Conservation (phyloP, 192 early-diverging fungal genomes). For the Linnemannia elongata region DNA sequence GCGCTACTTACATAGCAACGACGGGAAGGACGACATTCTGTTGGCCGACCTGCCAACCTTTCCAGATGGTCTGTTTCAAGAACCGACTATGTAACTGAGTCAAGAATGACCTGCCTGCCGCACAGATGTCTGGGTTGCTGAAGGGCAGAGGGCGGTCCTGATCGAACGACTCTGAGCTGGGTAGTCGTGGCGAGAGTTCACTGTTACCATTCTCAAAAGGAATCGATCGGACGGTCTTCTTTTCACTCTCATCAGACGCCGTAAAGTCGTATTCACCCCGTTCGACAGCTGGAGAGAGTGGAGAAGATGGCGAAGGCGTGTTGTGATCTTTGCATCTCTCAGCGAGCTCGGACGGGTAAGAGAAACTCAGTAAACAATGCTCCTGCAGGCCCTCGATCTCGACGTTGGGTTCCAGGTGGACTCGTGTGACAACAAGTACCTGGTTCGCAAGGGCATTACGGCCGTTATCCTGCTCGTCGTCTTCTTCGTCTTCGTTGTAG, state of each 20-base stretch:
- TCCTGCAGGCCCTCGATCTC: conserved; percentile 22
- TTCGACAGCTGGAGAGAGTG: conserved; percentile 20
- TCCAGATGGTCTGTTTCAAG: conserved; percentile 49
- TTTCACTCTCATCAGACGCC: too few species aligned
- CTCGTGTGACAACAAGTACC: conserved; percentile 32
- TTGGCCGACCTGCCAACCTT: conserved; percentile 50
- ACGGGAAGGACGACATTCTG: conserved; percentile 38
- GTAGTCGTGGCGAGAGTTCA: conserved; percentile 12
- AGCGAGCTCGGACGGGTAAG: conserved; percentile 36
- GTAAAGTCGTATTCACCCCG: conserved; percentile 21
- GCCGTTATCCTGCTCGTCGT: conserved; percentile 45
- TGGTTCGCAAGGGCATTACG: conserved; percentile 48
- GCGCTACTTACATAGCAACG: conserved; percentile 32
- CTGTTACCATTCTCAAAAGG: not conserved
- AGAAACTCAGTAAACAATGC: conserved; percentile 42
- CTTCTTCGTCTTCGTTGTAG: conserved; percentile 26
- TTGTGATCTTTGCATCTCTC: conserved; percentile 14
- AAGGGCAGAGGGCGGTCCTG: conserved; percentile 34
- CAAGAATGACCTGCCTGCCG: conserved; percentile 45
- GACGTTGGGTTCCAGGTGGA: conserved; percentile 27
- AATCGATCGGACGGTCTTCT: not conserved
- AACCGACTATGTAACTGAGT: conserved; percentile 37
- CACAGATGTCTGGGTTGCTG: conserved; percentile 42
- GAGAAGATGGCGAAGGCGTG: conserved; percentile 25
- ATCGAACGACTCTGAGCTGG: conserved; percentile 31